Evolutionary conservation across 2,329 filamentous ascomycete genomes (phyloP).

Genomic region (Aspergillus pseudonomiae): DNA sequence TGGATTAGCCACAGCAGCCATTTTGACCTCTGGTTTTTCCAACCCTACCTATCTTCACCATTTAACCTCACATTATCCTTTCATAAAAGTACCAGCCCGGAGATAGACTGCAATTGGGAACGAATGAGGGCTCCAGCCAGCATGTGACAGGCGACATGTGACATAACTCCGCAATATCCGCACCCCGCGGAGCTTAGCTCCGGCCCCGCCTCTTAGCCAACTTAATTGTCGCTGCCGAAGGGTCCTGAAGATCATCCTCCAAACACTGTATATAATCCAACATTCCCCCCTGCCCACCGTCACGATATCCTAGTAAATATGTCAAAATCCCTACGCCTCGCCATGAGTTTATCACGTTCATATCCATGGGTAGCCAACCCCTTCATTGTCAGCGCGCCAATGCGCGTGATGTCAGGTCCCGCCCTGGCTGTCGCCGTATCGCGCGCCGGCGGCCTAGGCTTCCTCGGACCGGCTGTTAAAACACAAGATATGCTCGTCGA

Average conservation of each 20-base stretch:
- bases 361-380: constrained; percentile 66
- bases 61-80: neutral
- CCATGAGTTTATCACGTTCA: constrained; percentile 2
- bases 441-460: constrained; percentile 56
- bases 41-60: neutral
- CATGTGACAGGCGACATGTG: neutral
- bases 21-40: neutral
- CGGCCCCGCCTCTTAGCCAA: neutral
- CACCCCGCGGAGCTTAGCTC: neutral
- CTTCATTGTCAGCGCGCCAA: constrained; percentile 67
- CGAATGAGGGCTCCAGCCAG: neutral
- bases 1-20: neutral
- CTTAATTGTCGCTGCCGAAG: neutral
- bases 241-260: neutral
- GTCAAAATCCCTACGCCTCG: neutral
- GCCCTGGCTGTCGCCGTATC: constrained; percentile 65
- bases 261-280: neutral
- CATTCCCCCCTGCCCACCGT: neutral
- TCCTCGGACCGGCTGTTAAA: constrained; percentile 61
- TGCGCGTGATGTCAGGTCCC: constrained; percentile 66
- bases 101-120: neutral
- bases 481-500: constrained; percentile 34
- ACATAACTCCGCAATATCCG: constrained; percentile 10
- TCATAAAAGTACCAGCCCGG: neutral
- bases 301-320: constrained; percentile 1